phyloP scores from a whole-genome alignment of 2,329 filamentous ascomycete genomes.

The Rutstroemia sp. region DNA sequence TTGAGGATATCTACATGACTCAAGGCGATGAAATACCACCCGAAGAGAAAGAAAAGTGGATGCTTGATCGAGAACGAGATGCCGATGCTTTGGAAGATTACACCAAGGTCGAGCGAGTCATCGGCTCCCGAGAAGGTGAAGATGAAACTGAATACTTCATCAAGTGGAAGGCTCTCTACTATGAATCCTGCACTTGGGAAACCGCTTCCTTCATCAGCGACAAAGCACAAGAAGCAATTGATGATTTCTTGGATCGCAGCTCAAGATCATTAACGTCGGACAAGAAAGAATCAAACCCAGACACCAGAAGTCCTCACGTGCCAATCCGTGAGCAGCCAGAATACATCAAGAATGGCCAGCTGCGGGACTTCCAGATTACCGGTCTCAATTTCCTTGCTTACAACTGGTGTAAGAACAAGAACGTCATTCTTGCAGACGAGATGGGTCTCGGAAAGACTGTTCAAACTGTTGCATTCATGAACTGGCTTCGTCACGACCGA shows the following conservation, averaged over 20 bases:
- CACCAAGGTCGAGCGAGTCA: constrained; percentile 87
- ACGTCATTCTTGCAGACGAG: constrained; percentile 95
- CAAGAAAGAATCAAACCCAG: constrained; percentile 64
- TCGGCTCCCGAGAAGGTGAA: constrained; percentile 73
- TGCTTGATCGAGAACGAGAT: constrained; percentile 87
- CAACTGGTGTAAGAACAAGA: constrained; percentile 91
- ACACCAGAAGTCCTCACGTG: constrained; percentile 66
- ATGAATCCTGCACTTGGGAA: constrained; percentile 96
- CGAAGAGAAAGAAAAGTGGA: constrained; percentile 88
- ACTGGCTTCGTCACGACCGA: constrained; percentile 88
- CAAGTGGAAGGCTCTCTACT: constrained; percentile 94
- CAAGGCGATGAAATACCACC: constrained; percentile 68
- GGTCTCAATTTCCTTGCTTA: constrained; percentile 93
- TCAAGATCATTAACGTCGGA: constrained; percentile 77
- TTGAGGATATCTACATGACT: constrained; percentile 70
- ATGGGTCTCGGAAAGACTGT: constrained; percentile 99
- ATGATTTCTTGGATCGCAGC: constrained; percentile 80
- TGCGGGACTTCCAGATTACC: constrained; percentile 88
- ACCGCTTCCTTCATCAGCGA: constrained; percentile 63
- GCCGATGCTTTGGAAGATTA: constrained; percentile 84
- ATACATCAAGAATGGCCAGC: constrained; percentile 77
- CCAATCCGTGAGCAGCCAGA: constrained; percentile 71
- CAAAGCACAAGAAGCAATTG: constrained; percentile 81
- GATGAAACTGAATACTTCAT: constrained; percentile 83
- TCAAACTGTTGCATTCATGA: constrained; percentile 93